These are phyloP conservation scores for Didymella sp. DNA, from an alignment of 2,329 filamentous ascomycete species.

Conservation along the genomic window DNA sequence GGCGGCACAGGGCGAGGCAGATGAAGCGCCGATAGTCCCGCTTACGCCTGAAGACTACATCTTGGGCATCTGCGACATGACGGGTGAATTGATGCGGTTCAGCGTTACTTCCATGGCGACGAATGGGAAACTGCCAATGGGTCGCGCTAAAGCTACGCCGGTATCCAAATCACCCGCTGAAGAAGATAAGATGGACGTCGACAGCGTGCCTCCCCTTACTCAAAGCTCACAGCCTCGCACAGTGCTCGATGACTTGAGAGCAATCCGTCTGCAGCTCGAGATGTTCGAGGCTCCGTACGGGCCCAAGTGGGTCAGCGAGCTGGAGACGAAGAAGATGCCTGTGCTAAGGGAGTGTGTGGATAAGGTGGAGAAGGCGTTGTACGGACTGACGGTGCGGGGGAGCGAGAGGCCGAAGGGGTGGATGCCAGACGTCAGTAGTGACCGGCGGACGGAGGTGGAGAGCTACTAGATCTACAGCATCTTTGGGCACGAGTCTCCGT, in stretches of 20 bases:
- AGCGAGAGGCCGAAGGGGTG: constrained; percentile 90
- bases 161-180: constrained; percentile 21
- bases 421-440: constrained; percentile 75
- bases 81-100: constrained; percentile 96
- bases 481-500: no score
- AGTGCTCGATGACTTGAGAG: constrained; percentile 83
- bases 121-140: constrained; percentile 62
- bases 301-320: constrained; percentile 66
- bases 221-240: constrained; percentile 55
- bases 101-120: constrained; percentile 88
- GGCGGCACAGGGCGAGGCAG: neutral
- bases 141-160: constrained; percentile 30
- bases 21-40: constrained; percentile 53
- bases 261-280: constrained; percentile 78
- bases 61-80: constrained; percentile 89
- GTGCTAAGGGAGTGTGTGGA: constrained; percentile 88
- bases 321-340: constrained; percentile 76
- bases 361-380: constrained; percentile 91
- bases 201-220: constrained; percentile 29
- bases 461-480: constrained; percentile 36
- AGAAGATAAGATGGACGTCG: constrained; percentile 46
- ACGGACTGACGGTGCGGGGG: constrained; percentile 85
- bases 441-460: constrained; percentile 53
- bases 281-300: constrained; percentile 65
- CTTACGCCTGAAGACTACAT: constrained; percentile 86